Percentiles rank a stretch among this genome's conserved stretches.
Evolutionary conservation across 495 filamentous ascomycete species (phyloP).

Genomic region (Aspergillus haitiensis): DNA sequence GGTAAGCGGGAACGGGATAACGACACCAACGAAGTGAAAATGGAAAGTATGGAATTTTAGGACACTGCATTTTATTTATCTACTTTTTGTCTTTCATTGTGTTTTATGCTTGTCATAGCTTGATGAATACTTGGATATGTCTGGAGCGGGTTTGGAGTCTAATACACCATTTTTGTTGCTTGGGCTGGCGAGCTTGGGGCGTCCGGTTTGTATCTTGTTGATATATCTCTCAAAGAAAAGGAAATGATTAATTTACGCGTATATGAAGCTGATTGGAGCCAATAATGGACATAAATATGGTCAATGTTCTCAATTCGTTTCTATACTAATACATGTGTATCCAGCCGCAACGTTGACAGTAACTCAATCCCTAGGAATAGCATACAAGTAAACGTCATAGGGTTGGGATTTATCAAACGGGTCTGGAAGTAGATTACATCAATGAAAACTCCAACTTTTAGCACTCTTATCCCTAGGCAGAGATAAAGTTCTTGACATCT

Average conservation of each 20-base stretch:
- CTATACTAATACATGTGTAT: constrained; percentile 28
- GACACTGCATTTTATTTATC: not conserved
- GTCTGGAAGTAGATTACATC: not conserved
- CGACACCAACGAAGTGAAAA: constrained; percentile 50
- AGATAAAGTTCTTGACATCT: constrained; percentile 74
- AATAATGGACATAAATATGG: constrained; percentile 18
- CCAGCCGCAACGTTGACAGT: not conserved
- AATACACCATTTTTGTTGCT: not conserved
- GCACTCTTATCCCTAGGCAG: constrained; percentile 50
- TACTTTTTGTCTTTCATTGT: constrained; percentile 1
- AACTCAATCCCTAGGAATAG: not conserved
- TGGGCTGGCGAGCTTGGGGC: not conserved
- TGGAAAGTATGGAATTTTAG: constrained; percentile 56
- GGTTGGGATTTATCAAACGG: constrained; percentile 15
- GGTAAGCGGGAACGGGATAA: constrained; percentile 72
- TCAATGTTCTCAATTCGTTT: constrained; percentile 22
- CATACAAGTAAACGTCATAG: constrained; percentile 1
- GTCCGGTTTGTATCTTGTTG: constrained; percentile 5
- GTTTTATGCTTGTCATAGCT: not conserved
- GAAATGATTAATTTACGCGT: not conserved
- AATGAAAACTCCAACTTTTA: not conserved
- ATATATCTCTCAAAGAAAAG: not conserved
- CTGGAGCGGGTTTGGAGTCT: constrained; percentile 18
- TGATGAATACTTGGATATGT: constrained; percentile 5
- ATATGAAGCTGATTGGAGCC: not conserved